Evolutionary conservation across 1,139 yeast genomes (phyloP).

Genomic region (Pichia sorboxylosa): DNA sequence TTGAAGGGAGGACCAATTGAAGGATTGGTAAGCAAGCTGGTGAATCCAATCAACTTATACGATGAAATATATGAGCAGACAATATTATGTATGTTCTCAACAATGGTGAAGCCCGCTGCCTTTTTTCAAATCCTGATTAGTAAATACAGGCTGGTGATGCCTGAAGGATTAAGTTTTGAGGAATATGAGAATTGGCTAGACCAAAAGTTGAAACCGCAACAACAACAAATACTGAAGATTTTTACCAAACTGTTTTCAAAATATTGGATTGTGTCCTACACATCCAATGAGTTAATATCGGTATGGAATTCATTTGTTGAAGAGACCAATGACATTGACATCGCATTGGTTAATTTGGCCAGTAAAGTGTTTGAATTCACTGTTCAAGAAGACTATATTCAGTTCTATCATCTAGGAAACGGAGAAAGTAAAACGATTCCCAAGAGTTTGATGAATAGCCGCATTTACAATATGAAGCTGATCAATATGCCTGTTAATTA

Average conservation of each 20-base stretch:
- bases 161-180: conserved; percentile 76
- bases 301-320: conserved; percentile 50
- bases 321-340: conserved; percentile 8
- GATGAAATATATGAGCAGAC: conserved; percentile 64
- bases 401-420: conserved; percentile 14
- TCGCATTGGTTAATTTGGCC: conserved; percentile 13
- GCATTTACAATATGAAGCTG: conserved; percentile 33
- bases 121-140: conserved; percentile 50
- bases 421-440: conserved; percentile 9
- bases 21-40: conserved; percentile 72
- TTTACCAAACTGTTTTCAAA: conserved; percentile 62
- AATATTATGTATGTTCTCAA: conserved; percentile 63
- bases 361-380: conserved; percentile 13
- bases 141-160: conserved; percentile 68
- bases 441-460: conserved; percentile 19
- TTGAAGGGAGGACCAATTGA: conserved; percentile 80
- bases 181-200: conserved; percentile 77
- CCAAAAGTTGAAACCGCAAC: conserved; percentile 55
- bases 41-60: conserved; percentile 54
- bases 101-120: conserved; percentile 61
- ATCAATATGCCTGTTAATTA: conserved; percentile 66
- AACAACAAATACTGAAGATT: conserved; percentile 57
- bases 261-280: conserved; percentile 46
- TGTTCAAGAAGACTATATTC: conserved; percentile 18
- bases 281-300: conserved; percentile 29